Evolutionary conservation across 2,329 filamentous ascomycete species (phyloP).

Genomic region (Penicillium sp.): DNA sequence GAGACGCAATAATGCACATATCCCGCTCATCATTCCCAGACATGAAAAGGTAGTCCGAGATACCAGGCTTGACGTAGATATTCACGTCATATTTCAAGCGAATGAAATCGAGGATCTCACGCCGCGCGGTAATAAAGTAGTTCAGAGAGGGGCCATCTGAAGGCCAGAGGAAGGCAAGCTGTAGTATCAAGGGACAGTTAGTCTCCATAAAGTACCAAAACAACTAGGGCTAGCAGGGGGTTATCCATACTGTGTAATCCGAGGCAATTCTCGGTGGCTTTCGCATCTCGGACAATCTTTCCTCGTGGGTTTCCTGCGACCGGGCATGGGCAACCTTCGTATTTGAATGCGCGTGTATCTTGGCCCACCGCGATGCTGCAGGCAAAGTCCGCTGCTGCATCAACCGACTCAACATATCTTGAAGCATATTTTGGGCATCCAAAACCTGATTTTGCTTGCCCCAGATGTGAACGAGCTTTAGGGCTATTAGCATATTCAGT

Average conservation of each 20-base stretch:
- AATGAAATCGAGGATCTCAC: conserved; percentile 48
- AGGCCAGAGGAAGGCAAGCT: conserved; percentile 41
- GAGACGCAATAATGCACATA: conserved; percentile 39
- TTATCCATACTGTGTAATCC: not conserved
- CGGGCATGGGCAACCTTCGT: not conserved
- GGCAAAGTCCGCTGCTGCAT: not conserved
- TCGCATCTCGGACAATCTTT: not conserved
- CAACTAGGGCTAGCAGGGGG: not conserved
- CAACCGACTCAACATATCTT: not conserved
- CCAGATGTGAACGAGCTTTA: conserved; percentile 7
- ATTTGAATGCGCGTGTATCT: conserved; percentile 3
- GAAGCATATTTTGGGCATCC: not conserved
- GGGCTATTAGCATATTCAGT: not conserved
- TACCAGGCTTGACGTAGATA: conserved; percentile 39
- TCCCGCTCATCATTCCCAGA: conserved; percentile 33
- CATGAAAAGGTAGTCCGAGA: conserved; percentile 31
- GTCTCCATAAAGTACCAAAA: not conserved
- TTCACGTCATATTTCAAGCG: conserved; percentile 43
- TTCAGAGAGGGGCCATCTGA: conserved; percentile 42
- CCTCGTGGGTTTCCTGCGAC: not conserved
- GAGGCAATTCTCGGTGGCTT: not conserved
- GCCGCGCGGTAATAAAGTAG: conserved; percentile 42
- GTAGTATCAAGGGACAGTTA: not conserved
- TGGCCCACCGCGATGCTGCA: not conserved
- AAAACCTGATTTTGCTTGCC: not conserved